phyloP scores from a whole-genome alignment of 768 basidiomycete species.

The Suillus bovinus region DNA sequence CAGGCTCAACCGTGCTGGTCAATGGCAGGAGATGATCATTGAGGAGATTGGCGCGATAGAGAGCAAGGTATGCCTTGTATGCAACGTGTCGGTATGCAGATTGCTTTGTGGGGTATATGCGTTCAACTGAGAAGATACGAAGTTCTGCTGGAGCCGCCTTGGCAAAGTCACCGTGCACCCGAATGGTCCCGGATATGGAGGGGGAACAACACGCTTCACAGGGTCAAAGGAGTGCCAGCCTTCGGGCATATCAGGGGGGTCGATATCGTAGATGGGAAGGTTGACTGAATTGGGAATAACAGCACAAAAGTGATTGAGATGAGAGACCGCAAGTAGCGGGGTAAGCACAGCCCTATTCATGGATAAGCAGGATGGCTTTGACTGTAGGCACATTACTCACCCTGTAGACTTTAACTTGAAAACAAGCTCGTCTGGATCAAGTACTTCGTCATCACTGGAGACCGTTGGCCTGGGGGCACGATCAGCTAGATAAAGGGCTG shows the following conservation, averaged over 20 bases:
- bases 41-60: slow-evolving; percentile 60
- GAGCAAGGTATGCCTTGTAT: slow-evolving; percentile 62
- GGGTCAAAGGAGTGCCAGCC: slow-evolving; percentile 56
- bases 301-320: slow-evolving; percentile 74
- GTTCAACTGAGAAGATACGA: slow-evolving; percentile 51
- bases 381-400: slow-evolving; percentile 37
- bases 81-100: slow-evolving; percentile 72
- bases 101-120: slow-evolving; percentile 52
- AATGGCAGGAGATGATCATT: slow-evolving; percentile 73
- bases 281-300: slow-evolving; percentile 59
- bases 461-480: slow-evolving; percentile 15
- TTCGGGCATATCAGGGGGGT: slow-evolving; percentile 61
- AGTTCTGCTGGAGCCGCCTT: slow-evolving; percentile 47
- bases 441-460: slow-evolving; percentile 26
- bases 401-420: slow-evolving; percentile 62
- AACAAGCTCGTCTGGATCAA: slow-evolving; percentile 38
- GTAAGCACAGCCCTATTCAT: slow-evolving; percentile 66
- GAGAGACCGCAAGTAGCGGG: slow-evolving; percentile 64
- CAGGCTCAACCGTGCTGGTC: slow-evolving; percentile 51
- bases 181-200: slow-evolving; percentile 54
- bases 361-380: neutral
- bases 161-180: slow-evolving; percentile 69
- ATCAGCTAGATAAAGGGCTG: slow-evolving; percentile 54
- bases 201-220: slow-evolving; percentile 18
- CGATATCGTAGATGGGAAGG: slow-evolving; percentile 60